Evolutionary conservation across 2,329 filamentous ascomycete genomes (phyloP).

Genomic region (Diaporthe citriasiana): DNA sequence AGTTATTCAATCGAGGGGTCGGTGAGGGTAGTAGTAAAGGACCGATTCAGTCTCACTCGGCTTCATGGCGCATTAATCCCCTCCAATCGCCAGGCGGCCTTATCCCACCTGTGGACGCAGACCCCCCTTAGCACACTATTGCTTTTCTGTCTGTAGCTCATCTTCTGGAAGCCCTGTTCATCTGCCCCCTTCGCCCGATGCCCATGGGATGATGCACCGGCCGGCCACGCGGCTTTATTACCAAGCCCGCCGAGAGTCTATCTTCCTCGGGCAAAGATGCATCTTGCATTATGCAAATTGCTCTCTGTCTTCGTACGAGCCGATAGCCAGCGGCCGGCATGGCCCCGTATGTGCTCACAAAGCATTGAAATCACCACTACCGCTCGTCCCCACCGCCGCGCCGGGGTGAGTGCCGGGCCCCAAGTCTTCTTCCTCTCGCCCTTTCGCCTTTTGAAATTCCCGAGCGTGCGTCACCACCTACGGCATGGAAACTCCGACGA

Average conservation of each 20-base stretch:
- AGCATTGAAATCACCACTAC: background rate
- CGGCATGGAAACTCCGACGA: constrained; percentile 8
- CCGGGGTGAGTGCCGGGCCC: background rate
- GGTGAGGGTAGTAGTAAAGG: constrained; percentile 15
- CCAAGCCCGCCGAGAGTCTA: constrained; percentile 28
- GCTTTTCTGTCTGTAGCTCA: background rate
- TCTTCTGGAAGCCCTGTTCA: background rate
- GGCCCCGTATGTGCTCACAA: background rate
- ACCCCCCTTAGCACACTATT: background rate
- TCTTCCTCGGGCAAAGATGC: background rate
- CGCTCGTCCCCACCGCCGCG: background rate
- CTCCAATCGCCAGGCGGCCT: background rate
- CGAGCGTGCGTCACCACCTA: constrained; percentile 15
- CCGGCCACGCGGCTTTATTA: constrained; percentile 32
- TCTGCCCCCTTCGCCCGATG: background rate
- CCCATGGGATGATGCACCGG: background rate
- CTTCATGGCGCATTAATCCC: constrained; percentile 11
- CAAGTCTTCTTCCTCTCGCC: background rate
- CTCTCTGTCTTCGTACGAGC: background rate
- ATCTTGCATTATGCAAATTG: background rate
- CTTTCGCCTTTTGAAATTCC: constrained; percentile 1
- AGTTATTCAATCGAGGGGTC: background rate
- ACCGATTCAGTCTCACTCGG: constrained; percentile 10
- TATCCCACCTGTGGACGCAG: background rate
- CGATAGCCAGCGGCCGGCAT: background rate